Evolutionary conservation across 441 rosid genomes (phyloP).

Genomic region (Pelargonium australe): DNA sequence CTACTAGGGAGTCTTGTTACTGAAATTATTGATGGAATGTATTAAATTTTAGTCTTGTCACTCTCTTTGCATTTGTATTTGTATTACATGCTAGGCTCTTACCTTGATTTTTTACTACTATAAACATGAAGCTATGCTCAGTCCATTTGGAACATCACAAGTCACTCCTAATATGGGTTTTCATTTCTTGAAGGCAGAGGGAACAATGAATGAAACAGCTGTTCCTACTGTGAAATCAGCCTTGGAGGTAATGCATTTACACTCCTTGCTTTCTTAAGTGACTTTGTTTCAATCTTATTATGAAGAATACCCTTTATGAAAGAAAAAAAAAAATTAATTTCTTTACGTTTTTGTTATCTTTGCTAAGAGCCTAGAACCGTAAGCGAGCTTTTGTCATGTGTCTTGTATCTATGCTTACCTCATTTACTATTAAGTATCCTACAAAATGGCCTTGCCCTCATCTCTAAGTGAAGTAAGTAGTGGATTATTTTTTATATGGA

Average conservation of each 20-base stretch:
- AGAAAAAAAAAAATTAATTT: too few species aligned
- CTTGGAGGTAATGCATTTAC: slow-evolving; percentile 50
- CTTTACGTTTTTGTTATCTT: too few species aligned
- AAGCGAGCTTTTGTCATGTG: too few species aligned
- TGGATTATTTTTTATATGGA: neutral
- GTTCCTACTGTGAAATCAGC: slow-evolving; percentile 60
- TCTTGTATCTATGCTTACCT: too few species aligned
- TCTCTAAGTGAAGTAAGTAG: too few species aligned
- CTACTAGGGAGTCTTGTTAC: too few species aligned
- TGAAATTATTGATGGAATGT: neutral
- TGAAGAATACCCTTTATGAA: too few species aligned
- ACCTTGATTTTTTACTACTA: neutral
- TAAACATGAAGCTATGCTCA: neutral
- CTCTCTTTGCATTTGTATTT: neutral
- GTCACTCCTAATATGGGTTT: neutral
- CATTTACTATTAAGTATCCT: too few species aligned
- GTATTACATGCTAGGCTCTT: neutral
- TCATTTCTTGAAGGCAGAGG: slow-evolving; percentile 61
- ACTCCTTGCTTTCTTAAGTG: neutral
- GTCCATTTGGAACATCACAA: neutral
- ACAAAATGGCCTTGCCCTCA: too few species aligned
- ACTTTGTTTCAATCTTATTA: too few species aligned
- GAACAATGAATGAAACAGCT: slow-evolving; percentile 66
- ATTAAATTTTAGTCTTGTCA: neutral
- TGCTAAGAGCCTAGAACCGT: too few species aligned